phyloP scores from a whole-genome alignment of 306 rosid species.

The Morella rubra region DNA sequence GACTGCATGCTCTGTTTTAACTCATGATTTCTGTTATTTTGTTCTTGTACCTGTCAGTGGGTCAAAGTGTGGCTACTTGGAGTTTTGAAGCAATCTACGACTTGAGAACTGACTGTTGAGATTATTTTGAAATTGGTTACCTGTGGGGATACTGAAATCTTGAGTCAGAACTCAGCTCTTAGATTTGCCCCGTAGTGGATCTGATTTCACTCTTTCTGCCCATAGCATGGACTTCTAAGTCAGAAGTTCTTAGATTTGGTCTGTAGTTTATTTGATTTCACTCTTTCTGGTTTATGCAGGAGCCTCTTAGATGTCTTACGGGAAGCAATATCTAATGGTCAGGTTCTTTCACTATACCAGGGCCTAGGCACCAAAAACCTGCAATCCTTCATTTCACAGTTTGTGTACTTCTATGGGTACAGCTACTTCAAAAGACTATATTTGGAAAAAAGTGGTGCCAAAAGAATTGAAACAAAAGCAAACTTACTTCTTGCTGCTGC shows the following conservation, averaged over 20 bases:
- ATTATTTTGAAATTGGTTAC: neutral
- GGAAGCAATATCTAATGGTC: constrained; percentile 78
- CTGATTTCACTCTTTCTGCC: constrained; percentile 15
- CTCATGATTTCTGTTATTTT: neutral
- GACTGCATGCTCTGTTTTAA: neutral
- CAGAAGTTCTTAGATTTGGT: constrained; percentile 12
- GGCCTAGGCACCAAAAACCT: constrained; percentile 93
- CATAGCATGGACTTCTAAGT: neutral
- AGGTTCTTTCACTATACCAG: constrained; percentile 87
- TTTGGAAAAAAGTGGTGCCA: constrained; percentile 68
- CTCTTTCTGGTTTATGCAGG: constrained; percentile 52
- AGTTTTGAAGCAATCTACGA: constrained; percentile 10
- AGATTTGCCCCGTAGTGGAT: neutral
- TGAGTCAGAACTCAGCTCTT: too few species aligned
- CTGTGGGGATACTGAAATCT: too few species aligned
- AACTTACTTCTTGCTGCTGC: constrained; percentile 92
- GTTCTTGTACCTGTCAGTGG: neutral
- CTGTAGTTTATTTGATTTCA: constrained; percentile 11
- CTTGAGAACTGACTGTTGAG: neutral
- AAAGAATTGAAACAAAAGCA: constrained; percentile 74
- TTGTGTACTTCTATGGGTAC: constrained; percentile 92
- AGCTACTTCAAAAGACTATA: constrained; percentile 92
- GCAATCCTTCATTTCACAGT: constrained; percentile 90
- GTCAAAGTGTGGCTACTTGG: neutral
- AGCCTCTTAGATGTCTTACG: constrained; percentile 81